These are phyloP conservation scores for Tylopilus vinaceipallidus DNA, from an alignment of 768 basidiomycete genomes.

Conservation along the genomic window DNA sequence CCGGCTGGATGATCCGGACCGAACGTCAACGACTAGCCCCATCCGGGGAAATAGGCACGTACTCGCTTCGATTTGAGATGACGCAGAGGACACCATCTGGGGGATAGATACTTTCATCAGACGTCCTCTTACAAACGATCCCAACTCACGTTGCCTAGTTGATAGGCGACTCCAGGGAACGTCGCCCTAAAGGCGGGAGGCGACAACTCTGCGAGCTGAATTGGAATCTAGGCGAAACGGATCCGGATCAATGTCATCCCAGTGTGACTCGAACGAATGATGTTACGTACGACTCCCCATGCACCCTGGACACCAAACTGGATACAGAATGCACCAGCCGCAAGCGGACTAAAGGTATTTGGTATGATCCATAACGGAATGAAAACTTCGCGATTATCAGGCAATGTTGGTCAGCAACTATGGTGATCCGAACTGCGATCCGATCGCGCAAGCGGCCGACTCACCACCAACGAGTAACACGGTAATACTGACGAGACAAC, in stretches of 20 bases:
- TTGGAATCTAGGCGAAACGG: constrained; percentile 50
- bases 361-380: constrained; percentile 88
- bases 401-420: background rate
- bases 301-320: constrained; percentile 90
- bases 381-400: constrained; percentile 37
- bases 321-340: constrained; percentile 83
- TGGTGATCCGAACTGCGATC: no score
- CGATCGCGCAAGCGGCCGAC: constrained; percentile 45
- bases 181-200: constrained; percentile 88
- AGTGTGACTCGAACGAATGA: no score
- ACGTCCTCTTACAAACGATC: background rate
- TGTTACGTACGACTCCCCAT: constrained; percentile 83
- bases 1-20: constrained; percentile 55
- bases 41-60: no score
- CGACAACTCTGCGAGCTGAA: constrained; percentile 79
- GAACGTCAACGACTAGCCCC: no score
- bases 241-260: no score
- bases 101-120: background rate
- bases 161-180: constrained; percentile 85
- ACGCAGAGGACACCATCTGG: constrained; percentile 66
- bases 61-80: constrained; percentile 49
- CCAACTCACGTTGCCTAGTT: constrained; percentile 60
- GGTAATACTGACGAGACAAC: constrained; percentile 16
- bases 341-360: constrained; percentile 55
- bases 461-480: constrained; percentile 25